Percentiles rank a stretch among this genome's conserved stretches.
Evolutionary conservation across 306 rosid genomes (phyloP).

Genomic region (Boehmeria nivea): DNA sequence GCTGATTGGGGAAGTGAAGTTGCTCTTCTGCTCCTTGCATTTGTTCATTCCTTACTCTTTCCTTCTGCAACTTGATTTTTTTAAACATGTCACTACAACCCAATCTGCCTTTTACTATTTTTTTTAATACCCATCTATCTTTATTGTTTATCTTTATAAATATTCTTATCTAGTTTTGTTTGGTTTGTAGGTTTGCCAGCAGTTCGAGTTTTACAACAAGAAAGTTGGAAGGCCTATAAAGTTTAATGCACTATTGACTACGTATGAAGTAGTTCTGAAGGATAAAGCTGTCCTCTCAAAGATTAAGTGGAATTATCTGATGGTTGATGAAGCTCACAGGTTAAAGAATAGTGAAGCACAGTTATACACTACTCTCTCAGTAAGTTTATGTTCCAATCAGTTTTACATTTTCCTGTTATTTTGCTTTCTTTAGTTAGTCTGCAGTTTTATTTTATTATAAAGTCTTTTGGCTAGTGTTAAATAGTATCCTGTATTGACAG

Average conservation of each 20-base stretch:
- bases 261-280: conserved; percentile 93
- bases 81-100: too few species aligned
- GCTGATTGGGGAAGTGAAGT: too few species aligned
- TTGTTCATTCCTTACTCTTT: not conserved
- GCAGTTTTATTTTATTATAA: conserved; percentile 1
- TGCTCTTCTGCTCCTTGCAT: not conserved
- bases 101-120: too few species aligned
- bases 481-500: conserved; percentile 35
- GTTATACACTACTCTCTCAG: conserved; percentile 85
- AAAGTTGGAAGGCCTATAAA: conserved; percentile 71
- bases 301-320: conserved; percentile 89
- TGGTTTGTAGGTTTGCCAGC: conserved; percentile 88
- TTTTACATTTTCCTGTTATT: not conserved
- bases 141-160: not conserved
- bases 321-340: conserved; percentile 99
- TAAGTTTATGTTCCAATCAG: conserved; percentile 34
- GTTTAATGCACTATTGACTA: conserved; percentile 80
- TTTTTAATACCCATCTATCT: too few species aligned
- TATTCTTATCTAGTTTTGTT: not conserved
- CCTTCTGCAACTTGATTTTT: too few species aligned
- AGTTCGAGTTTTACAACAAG: conserved; percentile 74
- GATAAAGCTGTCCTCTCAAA: conserved; percentile 92
- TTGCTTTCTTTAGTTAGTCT: conserved; percentile 1
- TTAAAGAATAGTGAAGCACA: conserved; percentile 99
- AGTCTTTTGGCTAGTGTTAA: conserved; percentile 11